Conservation (phyloP, 1,284 basidiomycete species). For the Violaceomyces palustris region DNA sequence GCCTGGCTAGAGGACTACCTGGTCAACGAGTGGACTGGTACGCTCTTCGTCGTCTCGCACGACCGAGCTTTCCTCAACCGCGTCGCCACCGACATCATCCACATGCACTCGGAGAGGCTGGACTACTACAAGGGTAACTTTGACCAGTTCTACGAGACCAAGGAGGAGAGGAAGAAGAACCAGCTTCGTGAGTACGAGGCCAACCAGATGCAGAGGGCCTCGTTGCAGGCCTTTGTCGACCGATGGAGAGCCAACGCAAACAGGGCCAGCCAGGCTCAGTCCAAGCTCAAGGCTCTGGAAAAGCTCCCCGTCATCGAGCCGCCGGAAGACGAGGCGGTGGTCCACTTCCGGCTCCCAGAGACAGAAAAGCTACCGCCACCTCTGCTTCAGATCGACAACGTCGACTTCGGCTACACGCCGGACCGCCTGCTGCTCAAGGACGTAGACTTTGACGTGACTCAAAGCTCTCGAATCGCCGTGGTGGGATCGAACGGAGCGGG, state of each 20-base stretch:
- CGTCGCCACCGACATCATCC: slow-evolving; percentile 94
- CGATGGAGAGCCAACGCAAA: slow-evolving; percentile 51
- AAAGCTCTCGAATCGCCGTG: slow-evolving; percentile 43
- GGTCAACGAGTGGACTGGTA: slow-evolving; percentile 74
- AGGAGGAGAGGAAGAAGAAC: slow-evolving; percentile 86
- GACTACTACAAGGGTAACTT: slow-evolving; percentile 95
- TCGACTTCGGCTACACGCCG: slow-evolving; percentile 80
- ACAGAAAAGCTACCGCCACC: slow-evolving; percentile 85
- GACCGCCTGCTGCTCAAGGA: slow-evolving; percentile 74
- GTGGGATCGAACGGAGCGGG: slow-evolving; percentile 50
- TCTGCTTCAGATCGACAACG: slow-evolving; percentile 85
- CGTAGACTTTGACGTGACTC: slow-evolving; percentile 72
- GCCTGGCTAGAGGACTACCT: slow-evolving; percentile 63
- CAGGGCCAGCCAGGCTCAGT: slow-evolving; percentile 69
- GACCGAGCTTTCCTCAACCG: slow-evolving; percentile 97
- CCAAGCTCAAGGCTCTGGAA: slow-evolving; percentile 96
- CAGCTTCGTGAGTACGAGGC: slow-evolving; percentile 73
- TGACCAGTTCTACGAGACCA: slow-evolving; percentile 96
- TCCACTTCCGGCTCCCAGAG: slow-evolving; percentile 57
- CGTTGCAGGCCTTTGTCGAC: slow-evolving; percentile 88
- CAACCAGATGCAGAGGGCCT: slow-evolving; percentile 88
- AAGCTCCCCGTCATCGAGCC: slow-evolving; percentile 92
- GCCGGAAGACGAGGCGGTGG: slow-evolving; percentile 87
- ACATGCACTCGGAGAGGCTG: slow-evolving; percentile 88
- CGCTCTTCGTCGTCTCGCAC: slow-evolving; percentile 94